phyloP scores from a whole-genome alignment of 768 basidiomycete species.

The Rhodotorula diobovata region DNA sequence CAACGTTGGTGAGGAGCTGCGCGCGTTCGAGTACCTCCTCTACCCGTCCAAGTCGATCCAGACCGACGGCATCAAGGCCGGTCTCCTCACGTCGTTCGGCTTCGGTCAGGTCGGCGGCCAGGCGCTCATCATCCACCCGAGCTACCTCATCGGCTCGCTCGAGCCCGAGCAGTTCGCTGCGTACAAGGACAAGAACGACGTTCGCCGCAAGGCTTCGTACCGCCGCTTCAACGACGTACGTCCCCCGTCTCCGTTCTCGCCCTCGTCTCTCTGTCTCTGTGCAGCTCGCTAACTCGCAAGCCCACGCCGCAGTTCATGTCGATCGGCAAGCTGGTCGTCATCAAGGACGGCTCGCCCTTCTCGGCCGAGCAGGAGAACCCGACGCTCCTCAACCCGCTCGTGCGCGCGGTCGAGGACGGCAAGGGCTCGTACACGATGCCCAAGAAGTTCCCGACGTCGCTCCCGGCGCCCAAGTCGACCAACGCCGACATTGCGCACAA shows the following conservation, averaged over 20 bases:
- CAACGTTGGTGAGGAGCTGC: slow-evolving; percentile 54
- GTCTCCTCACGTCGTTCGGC: slow-evolving; percentile 76
- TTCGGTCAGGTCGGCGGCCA: slow-evolving; percentile 98
- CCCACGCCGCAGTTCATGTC: slow-evolving; percentile 59
- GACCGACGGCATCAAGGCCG: slow-evolving; percentile 59
- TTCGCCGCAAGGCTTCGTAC: slow-evolving; percentile 64
- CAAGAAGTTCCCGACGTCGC: slow-evolving; percentile 53
- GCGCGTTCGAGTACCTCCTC: slow-evolving; percentile 81
- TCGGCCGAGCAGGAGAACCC: slow-evolving; percentile 69
- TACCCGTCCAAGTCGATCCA: slow-evolving; percentile 96
- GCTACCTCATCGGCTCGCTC: slow-evolving; percentile 78
- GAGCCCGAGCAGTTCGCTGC: slow-evolving; percentile 69
- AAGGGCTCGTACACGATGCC: slow-evolving; percentile 85
- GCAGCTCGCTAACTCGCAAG: slow-evolving; percentile 44
- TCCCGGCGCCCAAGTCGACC: slow-evolving; percentile 11
- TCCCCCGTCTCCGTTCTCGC: not conserved
- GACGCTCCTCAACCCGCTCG: slow-evolving; percentile 77
- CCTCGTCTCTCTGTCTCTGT: not conserved
- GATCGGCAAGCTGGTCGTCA: slow-evolving; percentile 62
- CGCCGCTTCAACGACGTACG: slow-evolving; percentile 43
- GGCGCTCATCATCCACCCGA: slow-evolving; percentile 80
- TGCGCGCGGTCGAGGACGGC: slow-evolving; percentile 70
- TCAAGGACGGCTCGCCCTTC: slow-evolving; percentile 92
- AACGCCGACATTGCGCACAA: slow-evolving; percentile 22
- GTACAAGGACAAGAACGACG: slow-evolving; percentile 67